These are phyloP conservation scores for Psilocybe subaeruginosa DNA, from an alignment of 768 basidiomycete genomes.

Conservation along the genomic window DNA sequence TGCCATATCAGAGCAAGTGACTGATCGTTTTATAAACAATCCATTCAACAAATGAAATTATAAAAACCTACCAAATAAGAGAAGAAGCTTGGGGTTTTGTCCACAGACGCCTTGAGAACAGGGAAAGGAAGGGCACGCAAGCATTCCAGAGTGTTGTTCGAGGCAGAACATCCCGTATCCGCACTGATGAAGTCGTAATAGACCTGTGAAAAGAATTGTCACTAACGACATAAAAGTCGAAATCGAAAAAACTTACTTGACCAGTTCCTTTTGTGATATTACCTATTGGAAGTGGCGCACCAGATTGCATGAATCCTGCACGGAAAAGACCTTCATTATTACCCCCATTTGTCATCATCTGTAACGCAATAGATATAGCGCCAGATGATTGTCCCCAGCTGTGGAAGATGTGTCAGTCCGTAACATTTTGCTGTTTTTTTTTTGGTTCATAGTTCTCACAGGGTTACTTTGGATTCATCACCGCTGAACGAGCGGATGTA, in stretches of 20 bases:
- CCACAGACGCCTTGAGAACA: slow-evolving; percentile 43
- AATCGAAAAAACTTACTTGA: slow-evolving; percentile 25
- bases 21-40: slow-evolving; percentile 23
- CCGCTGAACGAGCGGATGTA: slow-evolving; percentile 66
- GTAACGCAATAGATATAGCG: slow-evolving; percentile 52
- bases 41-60: neutral
- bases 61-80: slow-evolving; percentile 40
- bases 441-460: slow-evolving; percentile 31
- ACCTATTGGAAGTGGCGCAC: slow-evolving; percentile 48
- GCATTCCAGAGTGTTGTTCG: slow-evolving; percentile 46
- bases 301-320: slow-evolving; percentile 54
- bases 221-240: neutral
- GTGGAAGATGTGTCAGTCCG: neutral
- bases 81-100: slow-evolving; percentile 44
- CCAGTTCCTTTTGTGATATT: slow-evolving; percentile 41
- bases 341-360: slow-evolving; percentile 51
- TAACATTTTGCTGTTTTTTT: neutral
- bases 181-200: slow-evolving; percentile 48
- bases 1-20: slow-evolving; percentile 46
- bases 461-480: slow-evolving; percentile 54
- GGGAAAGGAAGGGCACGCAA: slow-evolving; percentile 41
- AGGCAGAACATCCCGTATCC: slow-evolving; percentile 40
- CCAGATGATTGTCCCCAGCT: slow-evolving; percentile 64
- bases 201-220: slow-evolving; percentile 8
- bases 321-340: slow-evolving; percentile 51